These are phyloP conservation scores for Lolium perenne DNA, from an alignment of 176 grass and related monocot genomes.

Conservation along the genomic window DNA sequence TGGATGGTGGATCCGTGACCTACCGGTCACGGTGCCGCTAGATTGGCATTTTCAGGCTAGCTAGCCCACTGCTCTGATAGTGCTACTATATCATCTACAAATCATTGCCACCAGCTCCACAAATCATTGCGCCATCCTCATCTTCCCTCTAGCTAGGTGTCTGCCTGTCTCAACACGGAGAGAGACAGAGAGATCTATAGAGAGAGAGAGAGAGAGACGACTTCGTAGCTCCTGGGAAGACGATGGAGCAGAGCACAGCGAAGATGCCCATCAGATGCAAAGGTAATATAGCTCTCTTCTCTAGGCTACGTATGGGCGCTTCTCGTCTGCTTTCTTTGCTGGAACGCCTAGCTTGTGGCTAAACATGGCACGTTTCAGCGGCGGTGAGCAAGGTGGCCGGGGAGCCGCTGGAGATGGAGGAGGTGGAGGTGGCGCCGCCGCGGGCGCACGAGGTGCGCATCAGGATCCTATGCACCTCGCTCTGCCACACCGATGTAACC, in stretches of 20 bases:
- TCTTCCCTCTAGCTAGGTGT: background rate
- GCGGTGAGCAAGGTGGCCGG: constrained; percentile 66
- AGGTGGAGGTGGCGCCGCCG: constrained; percentile 82
- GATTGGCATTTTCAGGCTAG: no score
- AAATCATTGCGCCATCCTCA: background rate
- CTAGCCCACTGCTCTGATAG: no score
- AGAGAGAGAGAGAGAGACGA: no score
- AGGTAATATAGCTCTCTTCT: constrained; percentile 35
- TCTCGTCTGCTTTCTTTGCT: background rate
- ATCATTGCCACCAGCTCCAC: background rate
- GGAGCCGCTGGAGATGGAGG: constrained; percentile 67
- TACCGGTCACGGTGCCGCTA: no score
- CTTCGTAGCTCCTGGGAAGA: background rate
- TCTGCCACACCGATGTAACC: constrained; percentile 78
- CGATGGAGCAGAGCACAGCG: constrained; percentile 39
- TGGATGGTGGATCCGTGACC: no score
- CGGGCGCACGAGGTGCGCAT: constrained; percentile 66
- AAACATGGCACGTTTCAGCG: constrained; percentile 32
- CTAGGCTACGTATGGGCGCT: no score
- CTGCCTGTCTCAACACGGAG: no score
- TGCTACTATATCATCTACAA: no score
- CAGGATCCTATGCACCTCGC: constrained; percentile 66
- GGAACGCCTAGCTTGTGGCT: background rate
- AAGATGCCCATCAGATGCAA: constrained; percentile 64
- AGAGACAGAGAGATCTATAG: no score